Percentiles rank a stretch among this genome's conserved stretches.
Conservation (phyloP, 805 yeast species). For the Komagataella mondaviorum region DNA sequence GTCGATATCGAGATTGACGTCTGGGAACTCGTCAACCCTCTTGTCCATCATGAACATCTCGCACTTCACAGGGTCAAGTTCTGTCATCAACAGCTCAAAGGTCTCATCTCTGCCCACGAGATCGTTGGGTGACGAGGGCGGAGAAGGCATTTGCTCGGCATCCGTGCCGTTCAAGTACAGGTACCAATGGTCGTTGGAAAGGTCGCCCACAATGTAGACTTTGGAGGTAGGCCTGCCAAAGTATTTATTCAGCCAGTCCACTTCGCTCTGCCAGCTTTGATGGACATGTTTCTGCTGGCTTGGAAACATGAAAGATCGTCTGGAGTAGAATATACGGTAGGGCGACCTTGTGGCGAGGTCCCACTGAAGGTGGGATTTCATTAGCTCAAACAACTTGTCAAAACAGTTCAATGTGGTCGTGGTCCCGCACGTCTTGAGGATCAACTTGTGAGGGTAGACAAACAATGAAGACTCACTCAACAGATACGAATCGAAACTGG, state of each 20-base stretch:
- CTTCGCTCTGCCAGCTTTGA: slow-evolving; percentile 75
- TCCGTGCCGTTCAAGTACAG: slow-evolving; percentile 50
- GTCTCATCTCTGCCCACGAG: slow-evolving; percentile 35
- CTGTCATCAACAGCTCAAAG: slow-evolving; percentile 86
- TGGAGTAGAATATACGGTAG: slow-evolving; percentile 71
- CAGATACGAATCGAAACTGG: slow-evolving; percentile 65
- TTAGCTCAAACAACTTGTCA: slow-evolving; percentile 43
- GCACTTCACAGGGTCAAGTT: slow-evolving; percentile 44
- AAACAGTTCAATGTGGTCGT: slow-evolving; percentile 80
- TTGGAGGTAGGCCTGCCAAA: slow-evolving; percentile 49
- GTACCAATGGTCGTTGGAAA: slow-evolving; percentile 83
- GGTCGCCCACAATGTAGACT: slow-evolving; percentile 67
- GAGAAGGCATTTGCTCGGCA: slow-evolving; percentile 2
- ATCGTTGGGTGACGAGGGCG: background rate
- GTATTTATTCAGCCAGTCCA: slow-evolving; percentile 47
- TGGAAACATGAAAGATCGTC: slow-evolving; percentile 91
- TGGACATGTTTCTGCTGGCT: slow-evolving; percentile 72
- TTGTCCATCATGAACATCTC: slow-evolving; percentile 31
- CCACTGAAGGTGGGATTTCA: slow-evolving; percentile 28
- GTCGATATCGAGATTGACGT: slow-evolving; percentile 30
- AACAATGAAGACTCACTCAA: slow-evolving; percentile 84
- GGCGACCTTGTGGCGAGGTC: slow-evolving; percentile 17
- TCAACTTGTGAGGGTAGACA: slow-evolving; percentile 74
- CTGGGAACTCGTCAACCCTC: slow-evolving; percentile 17
- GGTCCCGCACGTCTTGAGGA: slow-evolving; percentile 92